A percentile compares a stretch with the other conserved stretches of the same genome.
Conservation (phyloP, 805 yeast species). For the Zygoascus flipseniorum region DNA sequence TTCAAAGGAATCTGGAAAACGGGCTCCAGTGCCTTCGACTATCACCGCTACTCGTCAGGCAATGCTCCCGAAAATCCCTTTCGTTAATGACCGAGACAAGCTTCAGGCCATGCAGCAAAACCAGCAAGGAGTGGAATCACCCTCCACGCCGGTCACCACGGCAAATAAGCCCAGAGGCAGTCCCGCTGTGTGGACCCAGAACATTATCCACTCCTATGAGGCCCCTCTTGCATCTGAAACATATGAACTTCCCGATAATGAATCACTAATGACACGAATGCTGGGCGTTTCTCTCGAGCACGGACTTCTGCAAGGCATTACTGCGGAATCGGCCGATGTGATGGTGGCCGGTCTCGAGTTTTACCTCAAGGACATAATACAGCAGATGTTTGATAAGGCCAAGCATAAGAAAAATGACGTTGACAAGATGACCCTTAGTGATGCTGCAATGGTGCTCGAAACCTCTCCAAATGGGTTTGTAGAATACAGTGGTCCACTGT, state of each 20-base stretch:
- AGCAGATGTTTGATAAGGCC: constrained; percentile 64
- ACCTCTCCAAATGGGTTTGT: constrained; percentile 28
- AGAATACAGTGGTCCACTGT: constrained; percentile 29
- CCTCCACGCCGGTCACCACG: constrained; percentile 2
- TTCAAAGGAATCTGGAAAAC: constrained; percentile 71
- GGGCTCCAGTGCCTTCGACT: constrained; percentile 36
- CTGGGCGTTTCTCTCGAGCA: constrained; percentile 80
- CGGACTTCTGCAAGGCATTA: constrained; percentile 78
- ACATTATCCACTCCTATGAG: constrained; percentile 76
- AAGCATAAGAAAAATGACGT: constrained; percentile 45
- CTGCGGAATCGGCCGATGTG: constrained; percentile 69
- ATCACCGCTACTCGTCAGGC: constrained; percentile 37
- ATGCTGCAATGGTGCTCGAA: constrained; percentile 26
- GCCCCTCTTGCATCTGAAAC: constrained; percentile 72
- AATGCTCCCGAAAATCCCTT: constrained; percentile 77
- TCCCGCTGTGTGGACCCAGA: constrained; percentile 75
- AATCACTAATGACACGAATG: constrained; percentile 57
- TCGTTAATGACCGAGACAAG: constrained; percentile 34
- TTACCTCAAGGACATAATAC: constrained; percentile 66
- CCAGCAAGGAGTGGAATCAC: neutral
- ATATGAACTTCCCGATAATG: constrained; percentile 76
- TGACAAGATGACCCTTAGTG: constrained; percentile 26
- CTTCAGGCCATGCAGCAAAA: constrained; percentile 3
- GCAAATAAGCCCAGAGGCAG: constrained; percentile 12
- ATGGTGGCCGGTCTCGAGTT: constrained; percentile 72